Evolutionary conservation across 805 yeast species (phyloP).

Genomic region (Starmerella bombi): DNA sequence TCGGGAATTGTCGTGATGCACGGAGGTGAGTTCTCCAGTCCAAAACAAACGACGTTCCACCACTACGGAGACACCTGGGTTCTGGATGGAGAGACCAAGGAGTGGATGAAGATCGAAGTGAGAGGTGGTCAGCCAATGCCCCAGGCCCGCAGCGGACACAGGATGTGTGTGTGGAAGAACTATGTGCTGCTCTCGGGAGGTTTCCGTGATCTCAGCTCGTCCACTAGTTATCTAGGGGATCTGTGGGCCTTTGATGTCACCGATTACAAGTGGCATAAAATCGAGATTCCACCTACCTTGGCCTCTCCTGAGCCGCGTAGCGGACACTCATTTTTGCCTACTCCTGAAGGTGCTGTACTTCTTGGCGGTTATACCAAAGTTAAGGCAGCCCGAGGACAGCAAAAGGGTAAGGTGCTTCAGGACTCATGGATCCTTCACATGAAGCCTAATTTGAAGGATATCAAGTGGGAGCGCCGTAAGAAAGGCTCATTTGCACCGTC

Average conservation of each 20-base stretch:
- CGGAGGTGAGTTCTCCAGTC: slow-evolving; percentile 96
- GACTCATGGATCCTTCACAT: slow-evolving; percentile 82
- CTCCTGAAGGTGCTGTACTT: slow-evolving; percentile 63
- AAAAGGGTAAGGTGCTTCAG: slow-evolving; percentile 75
- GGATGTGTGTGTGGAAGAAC: slow-evolving; percentile 86
- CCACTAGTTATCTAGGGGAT: slow-evolving; percentile 73
- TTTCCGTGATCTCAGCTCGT: slow-evolving; percentile 74
- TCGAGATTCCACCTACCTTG: slow-evolving; percentile 72
- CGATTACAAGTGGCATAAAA: slow-evolving; percentile 79
- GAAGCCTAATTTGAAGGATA: slow-evolving; percentile 64
- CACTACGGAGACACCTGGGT: slow-evolving; percentile 97
- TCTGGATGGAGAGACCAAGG: slow-evolving; percentile 66
- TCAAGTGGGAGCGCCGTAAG: slow-evolving; percentile 80
- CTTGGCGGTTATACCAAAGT: slow-evolving; percentile 94
- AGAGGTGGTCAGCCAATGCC: slow-evolving; percentile 41
- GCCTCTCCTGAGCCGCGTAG: slow-evolving; percentile 81
- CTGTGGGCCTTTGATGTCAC: slow-evolving; percentile 88
- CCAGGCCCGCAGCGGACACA: slow-evolving; percentile 79
- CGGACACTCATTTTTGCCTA: slow-evolving; percentile 78
- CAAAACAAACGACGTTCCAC: slow-evolving; percentile 88
- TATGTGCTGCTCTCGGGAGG: slow-evolving; percentile 81
- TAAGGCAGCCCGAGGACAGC: slow-evolving; percentile 69
- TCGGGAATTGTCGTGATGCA: slow-evolving; percentile 73
- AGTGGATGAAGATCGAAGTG: slow-evolving; percentile 77
- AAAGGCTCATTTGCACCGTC: slow-evolving; percentile 85